Evolutionary conservation across 1,284 basidiomycete species (phyloP).

Genomic region (Apiotrichum mycotoxinovorans): DNA sequence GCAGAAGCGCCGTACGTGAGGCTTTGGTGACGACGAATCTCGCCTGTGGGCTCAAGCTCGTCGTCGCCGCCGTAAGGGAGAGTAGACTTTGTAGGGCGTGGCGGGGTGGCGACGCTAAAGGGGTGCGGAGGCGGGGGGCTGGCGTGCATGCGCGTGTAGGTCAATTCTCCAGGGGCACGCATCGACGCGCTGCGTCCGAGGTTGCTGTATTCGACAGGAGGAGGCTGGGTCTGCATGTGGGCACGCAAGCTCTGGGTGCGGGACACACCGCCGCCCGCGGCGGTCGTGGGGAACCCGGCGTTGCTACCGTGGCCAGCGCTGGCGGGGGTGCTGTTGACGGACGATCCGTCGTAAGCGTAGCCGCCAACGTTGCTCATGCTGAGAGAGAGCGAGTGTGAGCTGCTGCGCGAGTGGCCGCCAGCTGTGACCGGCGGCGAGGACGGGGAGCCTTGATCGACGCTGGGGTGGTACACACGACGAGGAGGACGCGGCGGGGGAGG

Average conservation of each 20-base stretch:
- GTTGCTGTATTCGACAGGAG: constrained; percentile 23
- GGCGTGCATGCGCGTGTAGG: constrained; percentile 13
- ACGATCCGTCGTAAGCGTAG: constrained; percentile 10
- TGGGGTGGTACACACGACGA: constrained; percentile 29
- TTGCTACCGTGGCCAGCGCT: constrained; percentile 8
- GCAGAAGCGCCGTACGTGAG: constrained; percentile 41
- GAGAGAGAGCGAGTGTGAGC: constrained; percentile 38
- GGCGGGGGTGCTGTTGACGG: constrained; percentile 12
- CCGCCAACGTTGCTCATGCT: constrained; percentile 24
- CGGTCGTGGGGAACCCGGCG: constrained; percentile 4
- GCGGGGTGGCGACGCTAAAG: constrained; percentile 40
- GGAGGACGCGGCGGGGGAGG: constrained; percentile 41
- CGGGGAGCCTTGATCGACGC: constrained; percentile 9
- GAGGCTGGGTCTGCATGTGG: constrained; percentile 25
- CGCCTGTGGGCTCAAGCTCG: constrained; percentile 20
- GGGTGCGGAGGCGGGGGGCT: constrained; percentile 24
- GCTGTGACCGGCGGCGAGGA: constrained; percentile 18
- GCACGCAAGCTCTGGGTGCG: constrained; percentile 44
- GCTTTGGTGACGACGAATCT: constrained; percentile 47
- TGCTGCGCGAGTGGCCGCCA: constrained; percentile 30
- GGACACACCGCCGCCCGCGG: constrained; percentile 29
- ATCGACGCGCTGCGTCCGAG: constrained; percentile 42
- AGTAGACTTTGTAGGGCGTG: constrained; percentile 37
- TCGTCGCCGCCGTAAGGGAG: constrained; percentile 26
- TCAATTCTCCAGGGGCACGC: constrained; percentile 36